Base-by-base conservation (phyloP, 768 basidiomycete genomes). In the Pleurotus eryngii region DNA sequence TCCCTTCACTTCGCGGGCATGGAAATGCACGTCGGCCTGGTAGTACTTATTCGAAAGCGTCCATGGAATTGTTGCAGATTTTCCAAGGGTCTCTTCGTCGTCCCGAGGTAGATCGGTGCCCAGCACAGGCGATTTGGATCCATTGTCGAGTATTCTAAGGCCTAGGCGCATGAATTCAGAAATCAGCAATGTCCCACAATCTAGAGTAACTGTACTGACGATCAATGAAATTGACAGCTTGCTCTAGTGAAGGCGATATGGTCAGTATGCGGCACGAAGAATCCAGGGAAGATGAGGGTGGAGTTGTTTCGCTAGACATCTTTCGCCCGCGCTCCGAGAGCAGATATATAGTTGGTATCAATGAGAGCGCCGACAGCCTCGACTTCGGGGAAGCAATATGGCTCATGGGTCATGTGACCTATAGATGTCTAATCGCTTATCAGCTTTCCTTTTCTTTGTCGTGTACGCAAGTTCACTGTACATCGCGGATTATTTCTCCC, bases 41-140 rank as follows among this genome's bases (percentile, higher is more conserved):
- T 93, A 94, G 70, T 94, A 94, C 68, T 82, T 86, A 74, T 92
- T 92, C 51, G 72, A 70, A 59, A 92, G 88, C 42, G 81, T 87
- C 90, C 89, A 92, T 8, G 87, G 85, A 30, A 89, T 70, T 35
- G 62, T 72, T 26, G 22, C 56, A 9, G 46, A 27, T 27, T 9
- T 54, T 17, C 39, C 51, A n/a, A 53, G 42, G 38, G 67, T 63
- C 53, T 61, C 56, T 43, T 59, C 59, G n/a, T 62, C 66, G 8
- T 63, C 65, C 26, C 50, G 65, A 37, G 59, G 24, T 8, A 56
- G 43, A 39, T 61, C 47, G 26, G 57, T 35, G 18, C 12, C 24
- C 7, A 8, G 39, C 39, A 17, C 51, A 22, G 49, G 42, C 6
- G 55, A 12, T 56, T 12, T 11, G 22, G 42, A 35, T 26, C 39